phyloP scores from a whole-genome alignment of 129 eudicot genomes.

The Escallonia herrerae region DNA sequence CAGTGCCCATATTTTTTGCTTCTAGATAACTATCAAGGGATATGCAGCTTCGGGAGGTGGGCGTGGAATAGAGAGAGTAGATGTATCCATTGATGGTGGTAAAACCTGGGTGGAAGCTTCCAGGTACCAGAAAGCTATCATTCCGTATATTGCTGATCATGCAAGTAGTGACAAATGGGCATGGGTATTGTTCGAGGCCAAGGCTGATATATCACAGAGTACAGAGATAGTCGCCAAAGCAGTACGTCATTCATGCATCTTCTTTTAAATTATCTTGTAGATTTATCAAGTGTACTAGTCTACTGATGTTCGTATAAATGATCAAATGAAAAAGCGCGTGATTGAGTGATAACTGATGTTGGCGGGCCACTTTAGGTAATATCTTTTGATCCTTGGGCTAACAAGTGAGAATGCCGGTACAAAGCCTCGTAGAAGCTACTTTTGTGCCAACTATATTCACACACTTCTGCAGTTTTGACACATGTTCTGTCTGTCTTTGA shows the following conservation, averaged over 20 bases:
- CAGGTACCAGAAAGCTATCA: constrained; percentile 69
- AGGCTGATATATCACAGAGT: constrained; percentile 43
- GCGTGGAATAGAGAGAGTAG: constrained; percentile 98
- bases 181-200: constrained; percentile 88
- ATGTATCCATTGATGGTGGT: constrained; percentile 87
- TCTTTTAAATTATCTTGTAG: neutral
- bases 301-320: neutral
- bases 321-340: neutral
- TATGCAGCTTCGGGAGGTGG: constrained; percentile 98
- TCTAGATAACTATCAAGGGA: constrained; percentile 74
- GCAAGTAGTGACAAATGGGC: constrained; percentile 88
- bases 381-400: no score
- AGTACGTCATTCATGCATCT: constrained; percentile 34
- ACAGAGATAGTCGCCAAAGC: constrained; percentile 92
- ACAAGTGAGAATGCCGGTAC: no score
- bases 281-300: neutral
- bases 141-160: constrained; percentile 66
- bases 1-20: no score
- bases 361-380: no score
- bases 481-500: no score
- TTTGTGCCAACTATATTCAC: no score
- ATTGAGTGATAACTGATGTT: no score
- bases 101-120: constrained; percentile 91
- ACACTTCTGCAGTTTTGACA: no score
- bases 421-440: no score